phyloP scores from a whole-genome alignment of 2,329 filamentous ascomycete genomes.

The Claviceps spartinae region DNA sequence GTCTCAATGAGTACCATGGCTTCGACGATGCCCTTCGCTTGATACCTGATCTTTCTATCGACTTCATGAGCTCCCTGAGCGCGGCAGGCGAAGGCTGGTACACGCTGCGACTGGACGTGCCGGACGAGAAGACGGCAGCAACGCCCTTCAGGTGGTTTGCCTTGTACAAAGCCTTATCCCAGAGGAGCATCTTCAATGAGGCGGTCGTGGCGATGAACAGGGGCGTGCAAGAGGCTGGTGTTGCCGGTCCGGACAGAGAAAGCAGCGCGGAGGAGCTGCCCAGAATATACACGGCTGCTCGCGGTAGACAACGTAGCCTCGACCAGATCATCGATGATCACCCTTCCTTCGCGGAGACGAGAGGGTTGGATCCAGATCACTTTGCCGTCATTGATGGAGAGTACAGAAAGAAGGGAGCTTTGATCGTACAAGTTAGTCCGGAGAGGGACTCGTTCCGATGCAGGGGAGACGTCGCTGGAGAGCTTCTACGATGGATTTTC shows the following conservation, averaged over 20 bases:
- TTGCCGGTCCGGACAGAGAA: background rate
- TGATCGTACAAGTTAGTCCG: background rate
- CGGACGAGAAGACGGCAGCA: background rate
- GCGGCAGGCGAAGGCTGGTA: conserved; percentile 4
- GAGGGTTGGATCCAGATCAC: background rate
- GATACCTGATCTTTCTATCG: background rate
- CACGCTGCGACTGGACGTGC: background rate
- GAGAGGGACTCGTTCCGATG: conserved; percentile 3
- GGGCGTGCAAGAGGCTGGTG: background rate
- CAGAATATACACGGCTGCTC: background rate
- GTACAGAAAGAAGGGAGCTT: background rate
- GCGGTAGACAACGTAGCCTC: background rate
- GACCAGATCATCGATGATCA: background rate
- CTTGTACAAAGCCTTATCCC: background rate
- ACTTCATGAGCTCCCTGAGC: conserved; percentile 1
- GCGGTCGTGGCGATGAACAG: conserved; percentile 1
- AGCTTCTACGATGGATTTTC: conserved; percentile 5
- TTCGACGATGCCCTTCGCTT: conserved; percentile 3
- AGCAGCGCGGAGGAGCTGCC: background rate
- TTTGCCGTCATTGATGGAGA: conserved; percentile 2
- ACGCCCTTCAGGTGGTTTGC: background rate
- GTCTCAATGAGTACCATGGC: conserved; percentile 4
- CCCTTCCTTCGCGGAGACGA: background rate
- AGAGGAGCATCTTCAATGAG: background rate
- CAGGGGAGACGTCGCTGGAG: conserved; percentile 1